Evolutionary conservation across 129 eudicot species (phyloP), one percentile per base, ranked within the genome.

Genomic region (Apium graveolens): DNA sequence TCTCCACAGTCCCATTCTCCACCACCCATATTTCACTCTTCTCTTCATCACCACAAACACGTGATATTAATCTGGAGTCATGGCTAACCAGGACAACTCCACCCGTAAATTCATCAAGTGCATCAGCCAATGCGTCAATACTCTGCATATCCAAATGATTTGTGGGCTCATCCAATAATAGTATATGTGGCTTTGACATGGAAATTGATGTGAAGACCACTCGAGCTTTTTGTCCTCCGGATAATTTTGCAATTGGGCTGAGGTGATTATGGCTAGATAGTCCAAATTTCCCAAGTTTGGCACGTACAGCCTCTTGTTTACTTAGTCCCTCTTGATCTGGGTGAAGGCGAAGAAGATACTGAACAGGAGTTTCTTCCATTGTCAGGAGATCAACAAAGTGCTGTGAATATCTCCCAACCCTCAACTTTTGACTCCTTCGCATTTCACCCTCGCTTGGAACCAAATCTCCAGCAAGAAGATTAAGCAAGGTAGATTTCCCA

Each of bases 141-240:
- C 97, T 92, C 80, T 92, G 89, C 97, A 92, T 92, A 75, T 92
- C 97, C 87, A 92, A 84, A 86, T 92, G 97, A 84, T 92, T 92
- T 0, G 97, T 90, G n/a, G 97, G 97, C 81, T 92, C 97, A 82
- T 92, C 97, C 49, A 92, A 76, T 32, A 92, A 79, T 45, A 92
- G 48, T 76, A 92, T 90, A 60, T 92, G 97, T 1, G 96, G 97
- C 74, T 81, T 92, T 16, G 97, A 90, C 97, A 92, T 92, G 68
- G 97, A 85, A n/a, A 92, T 92, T 16, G 96, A 92, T 60, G 97
- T 88, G 70, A 92, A 90, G n/a, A 92, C 93, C 24, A 90, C 97
- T 7, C 97, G 78, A 3, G 97, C 76, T 65, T 90, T 92, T 70
- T 92, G 96, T 29, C 97, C 97, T 32, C 97, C 97, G 0, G 97